phyloP scores from a whole-genome alignment of 2,329 filamentous ascomycete genomes.

The Xylaria sp. region DNA sequence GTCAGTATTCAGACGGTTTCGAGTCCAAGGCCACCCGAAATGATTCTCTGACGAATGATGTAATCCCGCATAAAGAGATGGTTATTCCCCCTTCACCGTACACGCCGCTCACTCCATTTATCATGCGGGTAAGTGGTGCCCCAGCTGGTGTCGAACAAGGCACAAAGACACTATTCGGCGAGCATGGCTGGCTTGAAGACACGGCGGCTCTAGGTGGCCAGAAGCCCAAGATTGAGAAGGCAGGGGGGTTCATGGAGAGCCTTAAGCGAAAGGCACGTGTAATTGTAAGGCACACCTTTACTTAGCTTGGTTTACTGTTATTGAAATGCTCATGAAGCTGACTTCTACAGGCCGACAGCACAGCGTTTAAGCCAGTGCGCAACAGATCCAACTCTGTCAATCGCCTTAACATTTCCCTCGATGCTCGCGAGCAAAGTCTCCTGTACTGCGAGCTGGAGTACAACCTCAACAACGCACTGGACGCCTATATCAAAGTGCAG shows the following conservation, averaged over 20 bases:
- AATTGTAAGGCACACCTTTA: slow-evolving; percentile 55
- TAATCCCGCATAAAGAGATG: background rate
- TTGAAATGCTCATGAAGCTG: slow-evolving; percentile 27
- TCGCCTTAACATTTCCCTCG: slow-evolving; percentile 58
- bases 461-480: slow-evolving; percentile 61
- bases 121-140: slow-evolving; percentile 46
- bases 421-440: slow-evolving; percentile 67
- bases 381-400: slow-evolving; percentile 24
- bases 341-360: slow-evolving; percentile 33
- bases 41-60: background rate
- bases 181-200: slow-evolving; percentile 67
- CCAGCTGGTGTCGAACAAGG: slow-evolving; percentile 13
- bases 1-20: slow-evolving; percentile 11
- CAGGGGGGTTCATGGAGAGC: slow-evolving; percentile 41
- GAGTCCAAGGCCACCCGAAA: background rate
- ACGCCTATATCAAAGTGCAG: slow-evolving; percentile 64
- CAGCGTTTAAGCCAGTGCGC: slow-evolving; percentile 31
- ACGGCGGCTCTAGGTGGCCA: slow-evolving; percentile 38
- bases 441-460: slow-evolving; percentile 70
- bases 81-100: slow-evolving; percentile 34
- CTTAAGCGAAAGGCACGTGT: slow-evolving; percentile 63
- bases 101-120: slow-evolving; percentile 48
- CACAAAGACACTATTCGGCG: slow-evolving; percentile 64
- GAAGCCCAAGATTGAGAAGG: slow-evolving; percentile 41
- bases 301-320: background rate